Evolutionary conservation across 1,284 basidiomycete genomes (phyloP), one percentile per base, ranked within the genome.

Genomic region (Cystobasidium pallidum): DNA sequence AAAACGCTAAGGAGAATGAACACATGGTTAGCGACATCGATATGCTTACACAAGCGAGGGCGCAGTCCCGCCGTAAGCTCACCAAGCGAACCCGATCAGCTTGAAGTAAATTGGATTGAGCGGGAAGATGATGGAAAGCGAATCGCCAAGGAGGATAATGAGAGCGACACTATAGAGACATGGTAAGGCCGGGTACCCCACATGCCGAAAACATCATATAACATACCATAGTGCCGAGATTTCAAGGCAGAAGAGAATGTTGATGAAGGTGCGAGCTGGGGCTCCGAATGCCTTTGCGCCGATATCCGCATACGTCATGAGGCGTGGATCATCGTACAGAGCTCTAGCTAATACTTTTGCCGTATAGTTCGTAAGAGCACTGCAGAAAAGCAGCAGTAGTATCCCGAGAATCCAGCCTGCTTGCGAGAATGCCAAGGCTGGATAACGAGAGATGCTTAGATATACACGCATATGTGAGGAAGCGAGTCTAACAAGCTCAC

Each of bases 271-370:
- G 47, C 86, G 88, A 0, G 89, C 89, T 61, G 84, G 84, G 2
- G 85, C 85, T 2, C 92, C 93, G 80, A 94, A 94, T 0, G 92
- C 92, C 78, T 90, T 91, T 70, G 87, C 86, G 30, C 91, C 91
- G 73, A 95, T 91, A 79, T 96, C 93, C 6, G 91, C 88, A 80
- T 95, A 96, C 1, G 92, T 92, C 36, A 86, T 85, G 62, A 94
- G 79, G 13, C 84, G 85, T 2, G 86, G 85, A 78, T 95, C 91
- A 2, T 84, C 82, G 17, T 87, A 79, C 67, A 94, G 91, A 57
- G 92, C 85, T 52, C 83, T 82, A 1, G 91, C 91, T 13, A 95
- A 86, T 43, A 93, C 86, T 81, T 94, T 94, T 17, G 91, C 92
- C 1, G 91, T 92, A 79, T 94, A 91, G 78, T 91, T 94, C 7